Percentiles rank a stretch among this genome's conserved stretches.
Conservation (phyloP, 2,329 filamentous ascomycete genomes). For the Fusarium sp. region DNA sequence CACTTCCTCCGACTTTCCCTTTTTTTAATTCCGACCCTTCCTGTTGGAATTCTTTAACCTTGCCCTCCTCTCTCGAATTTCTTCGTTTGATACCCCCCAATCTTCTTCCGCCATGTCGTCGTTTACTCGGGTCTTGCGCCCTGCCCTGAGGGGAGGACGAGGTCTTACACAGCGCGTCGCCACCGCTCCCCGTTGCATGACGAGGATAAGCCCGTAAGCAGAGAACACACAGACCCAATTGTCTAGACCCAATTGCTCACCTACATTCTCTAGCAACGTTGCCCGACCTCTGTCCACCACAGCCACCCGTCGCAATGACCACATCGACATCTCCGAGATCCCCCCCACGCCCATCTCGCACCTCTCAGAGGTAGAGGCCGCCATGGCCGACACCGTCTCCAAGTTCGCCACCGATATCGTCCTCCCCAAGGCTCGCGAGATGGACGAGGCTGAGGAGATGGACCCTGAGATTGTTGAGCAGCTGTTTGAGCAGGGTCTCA, state of each 20-base stretch:
- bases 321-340: constrained; percentile 77
- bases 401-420: constrained; percentile 93
- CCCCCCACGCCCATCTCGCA: constrained; percentile 93
- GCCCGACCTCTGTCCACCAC: constrained; percentile 72
- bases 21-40: neutral
- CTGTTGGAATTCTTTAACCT: neutral
- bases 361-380: constrained; percentile 87
- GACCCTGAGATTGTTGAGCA: constrained; percentile 89
- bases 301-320: constrained; percentile 59
- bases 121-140: constrained; percentile 63
- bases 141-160: constrained; percentile 61
- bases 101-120: constrained; percentile 51
- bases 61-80: neutral
- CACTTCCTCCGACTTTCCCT: neutral
- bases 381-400: constrained; percentile 90
- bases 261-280: constrained; percentile 42
- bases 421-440: constrained; percentile 90
- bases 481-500: constrained; percentile 96
- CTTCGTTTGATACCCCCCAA: neutral
- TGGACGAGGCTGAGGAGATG: constrained; percentile 98
- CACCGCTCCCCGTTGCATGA: constrained; percentile 37
- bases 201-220: constrained; percentile 45
- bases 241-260: constrained; percentile 3
- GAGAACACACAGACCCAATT: neutral
- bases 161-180: constrained; percentile 47